A percentile compares a stretch with the other conserved stretches of the same genome.
phyloP scores from a whole-genome alignment of 2,329 filamentous ascomycete species.

The Fusarium palustre region DNA sequence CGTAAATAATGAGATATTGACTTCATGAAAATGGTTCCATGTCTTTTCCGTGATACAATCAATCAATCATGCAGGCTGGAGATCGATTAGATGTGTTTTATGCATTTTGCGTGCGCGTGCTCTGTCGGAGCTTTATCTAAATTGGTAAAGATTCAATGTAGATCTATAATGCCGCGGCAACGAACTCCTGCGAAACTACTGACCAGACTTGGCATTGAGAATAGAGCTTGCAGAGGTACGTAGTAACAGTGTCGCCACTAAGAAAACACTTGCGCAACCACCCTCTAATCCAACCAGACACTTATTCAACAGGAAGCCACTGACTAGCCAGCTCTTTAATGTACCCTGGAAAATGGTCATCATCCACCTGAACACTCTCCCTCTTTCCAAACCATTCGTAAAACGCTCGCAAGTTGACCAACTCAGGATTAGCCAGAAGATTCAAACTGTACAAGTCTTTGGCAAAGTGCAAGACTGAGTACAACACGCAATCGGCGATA shows the following conservation, averaged over 20 bases:
- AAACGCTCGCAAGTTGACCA: conserved; percentile 17
- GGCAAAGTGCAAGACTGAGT: conserved; percentile 30
- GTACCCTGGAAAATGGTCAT: conserved; percentile 15
- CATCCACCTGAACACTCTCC: conserved; percentile 18
- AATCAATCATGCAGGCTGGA: not conserved
- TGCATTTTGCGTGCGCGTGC: not conserved
- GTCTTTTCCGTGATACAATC: not conserved
- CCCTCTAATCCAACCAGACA: not conserved
- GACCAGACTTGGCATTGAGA: not conserved
- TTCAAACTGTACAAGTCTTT: conserved; percentile 27
- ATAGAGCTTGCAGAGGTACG: no score
- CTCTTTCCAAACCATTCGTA: conserved; percentile 22
- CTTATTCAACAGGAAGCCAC: conserved; percentile 28
- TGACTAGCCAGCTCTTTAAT: conserved; percentile 23
- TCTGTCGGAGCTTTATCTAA: not conserved
- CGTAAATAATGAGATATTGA: conserved; percentile 16
- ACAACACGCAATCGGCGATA: conserved; percentile 36
- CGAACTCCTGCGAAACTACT: not conserved
- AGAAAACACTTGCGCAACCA: no score
- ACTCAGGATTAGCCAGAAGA: conserved; percentile 4
- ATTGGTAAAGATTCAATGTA: not conserved
- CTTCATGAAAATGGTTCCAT: not conserved
- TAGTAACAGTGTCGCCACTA: no score
- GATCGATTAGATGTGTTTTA: not conserved
- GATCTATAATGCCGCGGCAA: not conserved